Evolutionary conservation across 1,284 basidiomycete species (phyloP), one percentile per base, ranked within the genome.

Genomic region (Fomitopsis schrenkii): DNA sequence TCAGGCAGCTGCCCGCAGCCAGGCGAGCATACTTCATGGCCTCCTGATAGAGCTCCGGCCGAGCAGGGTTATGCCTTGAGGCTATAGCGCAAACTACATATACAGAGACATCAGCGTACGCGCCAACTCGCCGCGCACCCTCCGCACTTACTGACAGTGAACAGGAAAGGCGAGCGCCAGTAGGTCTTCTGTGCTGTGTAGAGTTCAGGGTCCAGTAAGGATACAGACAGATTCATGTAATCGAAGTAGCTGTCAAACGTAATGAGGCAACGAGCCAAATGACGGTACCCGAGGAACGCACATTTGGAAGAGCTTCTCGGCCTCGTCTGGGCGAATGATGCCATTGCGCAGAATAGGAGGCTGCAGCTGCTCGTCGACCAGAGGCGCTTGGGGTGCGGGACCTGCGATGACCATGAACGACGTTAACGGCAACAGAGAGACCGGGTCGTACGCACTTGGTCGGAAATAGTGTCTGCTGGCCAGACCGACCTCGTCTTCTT

Each of bases 231-330:
- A 65, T 93, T 93, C 83, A 93, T 90, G 66, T 83, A 82, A 40
- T 87, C 83, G 67, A 88, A 91, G 70, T 86, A 93, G 65, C 90
- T 92, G 65, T 54, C 2, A 53, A 55, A 26, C 57, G 55, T 58
- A 36, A 61, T 59, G 59, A 64, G 46, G 62, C 33, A 35, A 50
- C 40, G 38, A 55, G 64, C 46, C 7, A 14, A 28, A 36, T 9
- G 48, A 17, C 17, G 26, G 50, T 28, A 59, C 44, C 30, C 45
- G 55, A 58, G 30, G 14, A 22, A 74, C 86, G 61, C 69, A 94
- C 88, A 93, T 91, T 66, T 83, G 79, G 75, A 95, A 95, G 15
- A 95, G 76, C 58, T 83, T 82, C 65, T 94, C 89, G 0, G 86
- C 92, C 66, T 94, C 91, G 30, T 78, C 76, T 0, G 85, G 81